phyloP scores from a whole-genome alignment of 1,284 basidiomycete species.

The Sanghuangporus sanghuang region DNA sequence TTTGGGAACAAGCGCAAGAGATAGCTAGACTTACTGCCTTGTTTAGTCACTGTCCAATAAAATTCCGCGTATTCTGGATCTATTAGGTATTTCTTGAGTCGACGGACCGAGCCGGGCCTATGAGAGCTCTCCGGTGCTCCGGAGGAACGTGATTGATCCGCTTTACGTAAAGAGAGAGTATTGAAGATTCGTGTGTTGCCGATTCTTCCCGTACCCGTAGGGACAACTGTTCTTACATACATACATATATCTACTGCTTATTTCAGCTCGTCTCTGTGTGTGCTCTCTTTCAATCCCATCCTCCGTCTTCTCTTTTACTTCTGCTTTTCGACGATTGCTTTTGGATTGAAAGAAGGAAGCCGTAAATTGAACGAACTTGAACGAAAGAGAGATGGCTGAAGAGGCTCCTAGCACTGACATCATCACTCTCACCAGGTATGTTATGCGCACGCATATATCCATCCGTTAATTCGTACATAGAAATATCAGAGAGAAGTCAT shows the following conservation, averaged over 20 bases:
- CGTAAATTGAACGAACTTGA: neutral
- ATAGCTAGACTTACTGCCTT: constrained; percentile 20
- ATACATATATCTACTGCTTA: neutral
- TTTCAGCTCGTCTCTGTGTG: neutral
- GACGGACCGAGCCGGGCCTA: neutral
- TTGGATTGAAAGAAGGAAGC: no score
- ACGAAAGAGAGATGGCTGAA: constrained; percentile 33
- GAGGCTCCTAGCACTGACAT: constrained; percentile 79
- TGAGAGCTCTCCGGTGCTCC: neutral
- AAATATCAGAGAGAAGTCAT: constrained; percentile 1
- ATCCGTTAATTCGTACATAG: neutral
- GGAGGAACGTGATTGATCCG: neutral
- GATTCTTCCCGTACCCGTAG: neutral
- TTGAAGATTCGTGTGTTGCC: neutral
- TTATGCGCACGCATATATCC: constrained; percentile 13
- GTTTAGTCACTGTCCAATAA: neutral
- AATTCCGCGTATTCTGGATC: neutral
- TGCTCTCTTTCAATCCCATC: neutral
- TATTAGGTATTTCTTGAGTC: neutral
- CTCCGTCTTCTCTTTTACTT: neutral
- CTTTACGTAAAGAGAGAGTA: neutral
- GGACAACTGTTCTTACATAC: no score
- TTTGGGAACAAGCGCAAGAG: constrained; percentile 51
- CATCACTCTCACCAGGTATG: constrained; percentile 86
- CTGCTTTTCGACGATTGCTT: neutral